Base-by-base conservation (phyloP, 2,329 filamentous ascomycete species). In the Keithomyces neogunnii region DNA sequence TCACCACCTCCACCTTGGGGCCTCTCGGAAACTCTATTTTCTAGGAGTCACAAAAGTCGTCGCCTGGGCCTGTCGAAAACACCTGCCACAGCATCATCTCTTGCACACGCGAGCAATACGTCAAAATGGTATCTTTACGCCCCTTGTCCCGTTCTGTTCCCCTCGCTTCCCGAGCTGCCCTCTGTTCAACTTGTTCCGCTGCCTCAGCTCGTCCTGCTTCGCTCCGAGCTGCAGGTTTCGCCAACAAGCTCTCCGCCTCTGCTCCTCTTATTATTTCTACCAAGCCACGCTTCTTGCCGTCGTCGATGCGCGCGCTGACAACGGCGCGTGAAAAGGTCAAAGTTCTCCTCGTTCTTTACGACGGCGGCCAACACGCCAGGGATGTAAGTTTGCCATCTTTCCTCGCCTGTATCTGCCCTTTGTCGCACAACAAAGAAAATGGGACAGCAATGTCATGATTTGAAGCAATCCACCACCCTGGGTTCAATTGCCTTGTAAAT, bases 281-380 rank as follows among this genome's bases (percentile, higher is more conserved):
- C 50, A 26, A 10, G 75, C 60, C 67, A 76, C 57, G 66, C 59
- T 73, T 72, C 63, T 66, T 64, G 63, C 70, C 60, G 67, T 55
- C 52, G 71, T 51, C 54, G 45, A 47, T 53, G 62, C 81, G 81
- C 74, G 80, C 71, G 72, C 75, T 78, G 66, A 78, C 75, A 62
- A 70, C 69, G 56, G 57, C 59, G 53, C 61, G 60, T 60, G 60
- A 64, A 66, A 62, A 96, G 90, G 91, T 91, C 77, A 96, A 96
- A 78, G 88, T 96, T 74, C 85, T 96, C 69, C 79, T 91, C 67
- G 88, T 95, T 63, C 82, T 96, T 62, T 96, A 96, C 79, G 91
- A 96, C 74, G 91, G 90, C 70, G 81, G 83, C 69, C 77, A 89
- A 76, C 89, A 96, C 77, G 90, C 91, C 75, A 76, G 87, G 73